phyloP scores from a whole-genome alignment of 2,329 filamentous ascomycete genomes.

The Neonectria neomacrospora region DNA sequence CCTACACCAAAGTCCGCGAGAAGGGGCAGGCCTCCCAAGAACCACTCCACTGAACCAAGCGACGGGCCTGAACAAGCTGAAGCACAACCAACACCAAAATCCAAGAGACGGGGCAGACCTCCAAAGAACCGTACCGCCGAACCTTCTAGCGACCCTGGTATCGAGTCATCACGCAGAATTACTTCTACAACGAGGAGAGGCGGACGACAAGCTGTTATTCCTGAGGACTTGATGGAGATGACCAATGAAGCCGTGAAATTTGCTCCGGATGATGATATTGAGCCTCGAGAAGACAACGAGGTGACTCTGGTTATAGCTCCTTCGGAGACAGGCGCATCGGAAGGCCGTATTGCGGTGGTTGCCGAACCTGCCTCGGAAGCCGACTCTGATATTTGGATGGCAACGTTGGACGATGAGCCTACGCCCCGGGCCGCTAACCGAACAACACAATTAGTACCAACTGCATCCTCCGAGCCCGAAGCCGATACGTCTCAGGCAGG shows the following conservation, averaged over 20 bases:
- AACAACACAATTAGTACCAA: slow-evolving; percentile 22
- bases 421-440: slow-evolving; percentile 48
- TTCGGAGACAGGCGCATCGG: slow-evolving; percentile 33
- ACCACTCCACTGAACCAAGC: slow-evolving; percentile 37
- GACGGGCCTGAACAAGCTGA: slow-evolving; percentile 36
- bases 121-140: slow-evolving; percentile 44
- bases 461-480: slow-evolving; percentile 31
- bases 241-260: slow-evolving; percentile 35
- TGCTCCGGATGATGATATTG: slow-evolving; percentile 27
- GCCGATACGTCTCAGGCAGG: slow-evolving; percentile 33
- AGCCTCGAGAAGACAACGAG: slow-evolving; percentile 44
- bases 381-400: slow-evolving; percentile 61
- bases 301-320: slow-evolving; percentile 42
- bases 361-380: slow-evolving; percentile 42
- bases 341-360: slow-evolving; percentile 13
- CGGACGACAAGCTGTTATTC: slow-evolving; percentile 41
- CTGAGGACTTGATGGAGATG: slow-evolving; percentile 44
- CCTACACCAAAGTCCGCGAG: slow-evolving; percentile 47
- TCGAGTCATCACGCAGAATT: slow-evolving; percentile 29
- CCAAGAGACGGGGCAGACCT: slow-evolving; percentile 46
- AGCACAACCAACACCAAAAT: slow-evolving; percentile 48
- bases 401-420: slow-evolving; percentile 52
- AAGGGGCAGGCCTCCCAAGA: slow-evolving; percentile 46
- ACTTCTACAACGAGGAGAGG: slow-evolving; percentile 30
- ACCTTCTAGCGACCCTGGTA: slow-evolving; percentile 42